Base-by-base conservation (phyloP, 1,284 basidiomycete species). In the Cryptococcus jaspeensis region DNA sequence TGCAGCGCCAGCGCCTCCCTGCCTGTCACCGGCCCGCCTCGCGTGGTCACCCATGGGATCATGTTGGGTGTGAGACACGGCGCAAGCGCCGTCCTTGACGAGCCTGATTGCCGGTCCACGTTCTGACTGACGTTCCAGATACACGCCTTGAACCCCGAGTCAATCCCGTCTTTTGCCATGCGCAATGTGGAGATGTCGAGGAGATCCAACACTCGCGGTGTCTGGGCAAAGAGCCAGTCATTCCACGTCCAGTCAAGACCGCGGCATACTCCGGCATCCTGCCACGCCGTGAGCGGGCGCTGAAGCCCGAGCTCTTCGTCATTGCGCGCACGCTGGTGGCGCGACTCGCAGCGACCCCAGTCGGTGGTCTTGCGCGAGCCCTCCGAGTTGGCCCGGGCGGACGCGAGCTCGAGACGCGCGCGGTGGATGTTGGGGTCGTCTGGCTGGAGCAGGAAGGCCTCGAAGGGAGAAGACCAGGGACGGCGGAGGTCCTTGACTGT, bases 81-180 rank as follows among this genome's bases (percentile, higher is more conserved):
- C 57, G 88, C 90, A 46, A 95, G 89, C 8, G 92, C 93, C 1
- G 87, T 81, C 73, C 86, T 87, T 57, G 83, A 85, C 0, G 89
- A 87, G 4, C 89, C 89, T 40, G 87, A 90, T 42, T 89, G 89
- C 15, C 92, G 85, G 74, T 93, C 91, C 32, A 97, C 94, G 65
- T 97, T 97, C 75, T 97, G 93, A 4, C 91, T 94, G n/a, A 97
- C 82, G 75, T 97, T 97, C 94, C 93, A 97, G 1, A 96, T 89
- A 77, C 87, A 92, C 84, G 90, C 92, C 72, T 94, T 93, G 77
- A 86, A 92, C 0, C 84, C 86, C 1, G 92, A 86, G 67, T 94
- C 92, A 35, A 90, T 81, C 0, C 89, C 90, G 50, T 86, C 83
- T 60, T 84, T 85, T 0, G 92, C 90, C 58, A 87, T 86, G 35